These are phyloP conservation scores for Colletotrichum sansevieriae DNA, from an alignment of 2,329 filamentous ascomycete genomes.

Conservation along the genomic window DNA sequence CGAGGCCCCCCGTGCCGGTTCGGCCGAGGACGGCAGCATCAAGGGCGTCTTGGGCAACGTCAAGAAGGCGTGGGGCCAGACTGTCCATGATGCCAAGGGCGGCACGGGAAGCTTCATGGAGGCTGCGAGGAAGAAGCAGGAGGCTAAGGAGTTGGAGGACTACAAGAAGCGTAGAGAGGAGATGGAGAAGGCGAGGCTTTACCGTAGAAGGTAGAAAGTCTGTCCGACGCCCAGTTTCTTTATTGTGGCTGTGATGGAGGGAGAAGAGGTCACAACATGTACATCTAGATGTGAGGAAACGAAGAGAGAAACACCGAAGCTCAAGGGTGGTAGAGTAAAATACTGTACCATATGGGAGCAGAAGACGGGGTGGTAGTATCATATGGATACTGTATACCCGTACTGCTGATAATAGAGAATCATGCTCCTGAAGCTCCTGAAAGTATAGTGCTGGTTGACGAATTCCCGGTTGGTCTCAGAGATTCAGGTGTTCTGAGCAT, in stretches of 20 bases:
- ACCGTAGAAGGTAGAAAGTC: constrained; percentile 47
- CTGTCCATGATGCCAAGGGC: constrained; percentile 51
- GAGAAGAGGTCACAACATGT: constrained; percentile 45
- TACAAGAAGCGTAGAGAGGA: constrained; percentile 48
- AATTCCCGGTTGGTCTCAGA: too few relatives aligned
- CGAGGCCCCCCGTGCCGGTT: constrained; percentile 45
- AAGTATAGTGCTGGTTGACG: neutral
- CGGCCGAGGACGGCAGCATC: constrained; percentile 48
- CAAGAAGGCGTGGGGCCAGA: constrained; percentile 48
- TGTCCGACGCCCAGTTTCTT: neutral
- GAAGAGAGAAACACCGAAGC: constrained; percentile 26
- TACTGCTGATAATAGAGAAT: constrained; percentile 24
- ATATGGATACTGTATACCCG: constrained; percentile 12
- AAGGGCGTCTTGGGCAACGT: constrained; percentile 51
- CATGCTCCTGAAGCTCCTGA: constrained; percentile 1
- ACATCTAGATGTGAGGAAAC: constrained; percentile 38
- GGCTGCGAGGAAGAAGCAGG: constrained; percentile 50
- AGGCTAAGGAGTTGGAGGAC: constrained; percentile 50
- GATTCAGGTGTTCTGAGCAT: too few relatives aligned
- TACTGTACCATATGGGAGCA: constrained; percentile 35
- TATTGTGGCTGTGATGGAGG: constrained; percentile 32
- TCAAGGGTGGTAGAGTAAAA: neutral
- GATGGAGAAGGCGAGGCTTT: constrained; percentile 50
- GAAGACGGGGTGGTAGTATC: neutral
- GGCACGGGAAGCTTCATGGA: constrained; percentile 49